Evolutionary conservation across 441 rosid species (phyloP), one percentile per base, ranked within the genome.

Genomic region (Mallotus repandus): DNA sequence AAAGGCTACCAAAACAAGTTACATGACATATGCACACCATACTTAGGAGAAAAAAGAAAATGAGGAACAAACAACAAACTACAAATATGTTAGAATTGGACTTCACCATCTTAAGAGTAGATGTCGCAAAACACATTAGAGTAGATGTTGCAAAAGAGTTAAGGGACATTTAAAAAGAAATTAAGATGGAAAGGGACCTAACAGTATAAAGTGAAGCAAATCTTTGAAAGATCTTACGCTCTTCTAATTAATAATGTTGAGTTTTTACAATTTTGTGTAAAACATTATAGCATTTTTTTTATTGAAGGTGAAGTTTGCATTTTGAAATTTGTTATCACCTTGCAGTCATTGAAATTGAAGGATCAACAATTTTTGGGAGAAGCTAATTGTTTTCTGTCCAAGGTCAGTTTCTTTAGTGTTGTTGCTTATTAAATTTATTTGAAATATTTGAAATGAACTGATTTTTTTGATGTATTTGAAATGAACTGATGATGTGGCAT

Each of bases 341-440:
- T 84, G 73, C 87, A 91, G 98, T 77, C 82, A 1, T 70, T 93
- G 71, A 85, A 85, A 80, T 82, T 93, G 78, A 76, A 82, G 75
- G 93, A 89, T 57, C 98, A 93, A 32, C 86, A 93, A 41, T 93
- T 83, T 80, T 83, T 93, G 76, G 98, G 97, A 84, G 94, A 93
- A 82, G 88, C 93, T 67, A 86, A 74, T 4, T 93, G 98, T 82
- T 83, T 82, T 74, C 80, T 91, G 6, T 93, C 98, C 1, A 89
- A 93, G 88, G 97, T 83, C 57, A 73, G 79, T 73, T 71, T 29
- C 53, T 16, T 75, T 18, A 25, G 43, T 38, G 43, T 14, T 56
- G 48, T 16, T 41, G 41, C 54, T 62, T 9, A n/a, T 29, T 57
- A 53, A 67, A n/a, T 74, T 56, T 64, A 68, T 50, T 19, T 15